Base-by-base conservation (phyloP, 1,284 basidiomycete genomes). In the Macrocystidia cucumis region DNA sequence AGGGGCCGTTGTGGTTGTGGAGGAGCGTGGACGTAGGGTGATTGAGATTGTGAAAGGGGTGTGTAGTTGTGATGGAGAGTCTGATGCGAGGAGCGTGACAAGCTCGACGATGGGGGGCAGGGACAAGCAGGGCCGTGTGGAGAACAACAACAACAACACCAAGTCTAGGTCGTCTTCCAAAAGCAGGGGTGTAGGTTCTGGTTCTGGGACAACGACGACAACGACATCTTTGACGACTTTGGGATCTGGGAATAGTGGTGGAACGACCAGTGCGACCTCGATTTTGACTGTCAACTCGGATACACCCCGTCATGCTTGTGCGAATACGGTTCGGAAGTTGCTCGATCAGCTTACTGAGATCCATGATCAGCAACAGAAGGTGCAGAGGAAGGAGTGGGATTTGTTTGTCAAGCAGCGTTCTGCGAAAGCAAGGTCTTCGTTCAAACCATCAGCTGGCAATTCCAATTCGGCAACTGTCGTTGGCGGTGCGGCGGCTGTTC, bases 311-410 rank as follows among this genome's bases (percentile, higher is more conserved):
- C 83, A 87, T 49, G 73, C 73, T 4, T 87, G 83, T 44, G 72
- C 79, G 1, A 77, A 82, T 45, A 90, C 84, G 2, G 76, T 97
- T 25, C 78, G 83, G 7, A 63, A 63, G 11, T 64, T 97, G 13
- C 68, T 98, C 1, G 71, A 75, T n/a, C 77, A 89, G 54, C 69
- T 98, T 24, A 91, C 78, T 2, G 76, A 78, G 39, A 84, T 92
- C 32, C 92, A 98, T 51, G 91, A 98, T 49, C 60, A 75, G 43
- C 77, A 82, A 35, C 92, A 98, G 52, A 62, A 67, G 4, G 60
- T 70, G 7, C 82, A 82, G 44, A 70, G 82, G 41, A 76, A 77
- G 39, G 83, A 86, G 37, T 98, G 96, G 95, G 91, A 96, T 46
- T 68, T 65, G 0, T 97, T 96, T 56, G 74, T 98, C 11, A 77